Evolutionary conservation across 345 rosid genomes (phyloP).

Genomic region (Erysimum cheiranthoides): DNA sequence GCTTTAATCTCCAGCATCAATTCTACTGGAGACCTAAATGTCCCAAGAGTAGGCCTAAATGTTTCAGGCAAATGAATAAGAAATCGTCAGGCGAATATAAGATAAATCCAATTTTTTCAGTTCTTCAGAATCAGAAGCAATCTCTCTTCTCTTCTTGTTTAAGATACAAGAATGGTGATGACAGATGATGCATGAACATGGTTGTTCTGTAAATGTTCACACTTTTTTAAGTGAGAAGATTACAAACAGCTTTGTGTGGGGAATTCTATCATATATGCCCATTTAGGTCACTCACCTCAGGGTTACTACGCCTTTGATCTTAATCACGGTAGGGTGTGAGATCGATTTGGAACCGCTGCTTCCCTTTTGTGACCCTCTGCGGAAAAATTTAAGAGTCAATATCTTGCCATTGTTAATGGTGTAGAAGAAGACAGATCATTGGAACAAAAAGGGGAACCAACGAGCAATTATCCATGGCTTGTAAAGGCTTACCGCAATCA

Average conservation of each 20-base stretch:
- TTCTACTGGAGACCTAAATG: background rate
- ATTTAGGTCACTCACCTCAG: constrained; percentile 22
- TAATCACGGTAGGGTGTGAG: constrained; percentile 75
- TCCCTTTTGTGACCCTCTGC: constrained; percentile 91
- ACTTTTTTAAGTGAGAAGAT: constrained; percentile 4
- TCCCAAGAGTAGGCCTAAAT: constrained; percentile 8
- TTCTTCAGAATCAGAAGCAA: constrained; percentile 12
- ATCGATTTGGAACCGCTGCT: constrained; percentile 73
- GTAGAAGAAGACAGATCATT: constrained; percentile 1
- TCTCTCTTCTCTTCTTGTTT: background rate
- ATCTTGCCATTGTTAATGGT: constrained; percentile 23
- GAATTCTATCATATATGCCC: background rate
- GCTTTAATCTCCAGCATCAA: background rate
- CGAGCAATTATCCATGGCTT: constrained; percentile 3
- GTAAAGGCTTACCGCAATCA: constrained; percentile 78
- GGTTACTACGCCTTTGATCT: constrained; percentile 16
- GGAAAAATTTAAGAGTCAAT: constrained; percentile 6
- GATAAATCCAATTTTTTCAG: constrained; percentile 3
- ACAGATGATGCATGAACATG: constrained; percentile 9
- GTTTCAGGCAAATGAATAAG: background rate
- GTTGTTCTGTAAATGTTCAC: background rate
- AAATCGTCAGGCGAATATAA: background rate
- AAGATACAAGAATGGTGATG: constrained; percentile 2
- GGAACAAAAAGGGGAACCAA: constrained; percentile 1
- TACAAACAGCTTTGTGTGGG: background rate